These are phyloP conservation scores for Corynespora cassiicola DNA, from an alignment of 2,329 filamentous ascomycete genomes.

Conservation along the genomic window DNA sequence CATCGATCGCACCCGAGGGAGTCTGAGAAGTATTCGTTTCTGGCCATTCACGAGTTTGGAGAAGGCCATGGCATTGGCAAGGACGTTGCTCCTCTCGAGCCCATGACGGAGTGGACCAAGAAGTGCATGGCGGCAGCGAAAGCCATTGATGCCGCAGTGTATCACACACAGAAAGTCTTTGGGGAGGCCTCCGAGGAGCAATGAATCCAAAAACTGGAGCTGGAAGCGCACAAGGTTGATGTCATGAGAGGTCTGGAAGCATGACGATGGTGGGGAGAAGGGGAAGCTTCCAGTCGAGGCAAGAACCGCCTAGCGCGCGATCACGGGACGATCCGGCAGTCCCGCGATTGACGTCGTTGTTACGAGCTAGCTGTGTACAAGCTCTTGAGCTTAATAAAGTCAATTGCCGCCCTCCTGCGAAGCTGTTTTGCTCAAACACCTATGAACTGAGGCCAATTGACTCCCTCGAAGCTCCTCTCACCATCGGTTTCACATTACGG, in stretches of 20 bases:
- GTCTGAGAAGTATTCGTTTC: conserved; percentile 21
- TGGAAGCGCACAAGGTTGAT: too few species aligned
- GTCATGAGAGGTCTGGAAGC: too few species aligned
- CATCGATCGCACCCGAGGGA: conserved; percentile 14
- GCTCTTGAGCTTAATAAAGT: neutral
- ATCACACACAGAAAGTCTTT: conserved; percentile 23
- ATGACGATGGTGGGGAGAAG: too few species aligned
- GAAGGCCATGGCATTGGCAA: conserved; percentile 31
- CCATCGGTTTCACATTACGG: too few species aligned
- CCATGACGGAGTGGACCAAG: conserved; percentile 41
- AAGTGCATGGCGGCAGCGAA: conserved; percentile 26
- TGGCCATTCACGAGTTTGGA: conserved; percentile 39
- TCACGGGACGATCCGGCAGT: too few species aligned
- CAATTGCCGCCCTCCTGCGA: neutral
- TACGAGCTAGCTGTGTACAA: conserved; percentile 2
- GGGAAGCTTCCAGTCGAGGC: too few species aligned
- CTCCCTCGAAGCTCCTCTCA: neutral
- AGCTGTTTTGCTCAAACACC: too few species aligned
- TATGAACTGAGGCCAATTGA: conserved; percentile 1
- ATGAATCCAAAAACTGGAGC: too few species aligned
- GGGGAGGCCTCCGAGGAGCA: conserved; percentile 10
- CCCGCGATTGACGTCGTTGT: conserved; percentile 10
- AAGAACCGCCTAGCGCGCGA: too few species aligned
- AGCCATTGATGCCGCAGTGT: conserved; percentile 37
- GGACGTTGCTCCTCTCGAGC: conserved; percentile 32